Evolutionary conservation across 306 rosid genomes (phyloP), one percentile per base, ranked within the genome.

Genomic region (Prinsepia uniflora): DNA sequence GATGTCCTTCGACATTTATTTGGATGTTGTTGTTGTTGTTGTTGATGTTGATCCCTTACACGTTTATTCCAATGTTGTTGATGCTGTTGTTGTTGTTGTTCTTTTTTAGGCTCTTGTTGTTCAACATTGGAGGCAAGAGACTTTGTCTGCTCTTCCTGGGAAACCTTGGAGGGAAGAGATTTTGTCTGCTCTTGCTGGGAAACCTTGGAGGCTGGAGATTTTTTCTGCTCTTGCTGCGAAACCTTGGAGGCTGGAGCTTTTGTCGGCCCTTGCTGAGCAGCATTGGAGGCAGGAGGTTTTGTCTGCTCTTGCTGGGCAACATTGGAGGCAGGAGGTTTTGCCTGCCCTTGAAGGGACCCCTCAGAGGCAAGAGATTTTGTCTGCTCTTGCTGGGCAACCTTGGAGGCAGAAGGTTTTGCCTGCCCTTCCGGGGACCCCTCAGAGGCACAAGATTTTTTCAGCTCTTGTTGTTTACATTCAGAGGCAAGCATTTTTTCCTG

Each of bases 1-100:
- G 34, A 18, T 22, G 60, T 59, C 19, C 70, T 41, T 8, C 47
- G 75, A 24, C 44, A 52, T 47, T 61, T 73, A 34, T 22, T 58
- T 53, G 0, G 63, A 36, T 14, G 48, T 6, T 45, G 71, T 34
- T 73, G 48, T 6, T 45, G 71, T 34, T 73, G 78, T 52, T 8
- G 78, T 73, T 13, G 54, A 15, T 13, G 19, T 34, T 59, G 64
- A 30, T 10, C 4, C 12, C 6, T 1, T 59, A 15, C 20, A 0
- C 52, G 64, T 55, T 59, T 69, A 39, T 30, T 46, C n/a, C n/a
- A n/a, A n/a, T n/a, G n/a, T n/a, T n/a, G n/a, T n/a, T 19, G 55
- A 6, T 20, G 22, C 46, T 14, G 14, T 66, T 14, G 70, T n/a
- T 66, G 3, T 3, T 30, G 36, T 61, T 52, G 13, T 39, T 36